These are phyloP conservation scores for Naumovozyma castellii DNA, from an alignment of 805 yeast species.

Conservation along the genomic window DNA sequence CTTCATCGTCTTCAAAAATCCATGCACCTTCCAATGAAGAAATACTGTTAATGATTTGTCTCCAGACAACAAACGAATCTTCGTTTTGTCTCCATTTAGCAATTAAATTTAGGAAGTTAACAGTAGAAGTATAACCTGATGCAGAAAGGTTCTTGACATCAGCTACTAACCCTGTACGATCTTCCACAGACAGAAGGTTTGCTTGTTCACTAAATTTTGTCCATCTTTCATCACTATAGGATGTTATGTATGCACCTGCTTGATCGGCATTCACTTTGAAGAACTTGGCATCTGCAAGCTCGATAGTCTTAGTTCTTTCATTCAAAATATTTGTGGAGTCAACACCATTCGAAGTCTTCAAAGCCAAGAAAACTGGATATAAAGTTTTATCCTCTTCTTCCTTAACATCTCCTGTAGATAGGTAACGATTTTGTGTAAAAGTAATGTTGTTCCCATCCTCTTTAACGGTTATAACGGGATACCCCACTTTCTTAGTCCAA, in stretches of 20 bases:
- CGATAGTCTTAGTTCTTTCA: constrained; percentile 38
- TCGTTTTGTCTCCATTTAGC: constrained; percentile 50
- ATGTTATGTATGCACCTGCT: constrained; percentile 67
- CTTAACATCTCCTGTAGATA: constrained; percentile 68
- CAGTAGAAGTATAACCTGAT: constrained; percentile 59
- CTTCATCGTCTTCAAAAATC: constrained; percentile 42
- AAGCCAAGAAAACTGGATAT: constrained; percentile 64
- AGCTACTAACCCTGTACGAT: constrained; percentile 72
- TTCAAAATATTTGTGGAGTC: constrained; percentile 52
- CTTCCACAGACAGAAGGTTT: constrained; percentile 59
- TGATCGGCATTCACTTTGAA: constrained; percentile 67
- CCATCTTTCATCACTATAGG: constrained; percentile 63
- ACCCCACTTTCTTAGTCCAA: constrained; percentile 76
- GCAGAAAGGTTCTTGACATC: constrained; percentile 65
- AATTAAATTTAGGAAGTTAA: constrained; percentile 50
- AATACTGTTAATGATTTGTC: constrained; percentile 43
- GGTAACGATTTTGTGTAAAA: constrained; percentile 63
- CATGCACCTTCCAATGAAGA: constrained; percentile 43
- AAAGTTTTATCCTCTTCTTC: constrained; percentile 61
- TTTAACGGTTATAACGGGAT: constrained; percentile 59
- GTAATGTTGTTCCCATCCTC: constrained; percentile 45
- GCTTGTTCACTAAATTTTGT: constrained; percentile 50
- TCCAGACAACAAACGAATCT: constrained; percentile 59
- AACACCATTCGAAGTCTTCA: constrained; percentile 48
- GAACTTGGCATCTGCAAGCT: constrained; percentile 37